phyloP scores from a whole-genome alignment of 2,329 filamentous ascomycete species.

The Orbilia blumenaviensis region DNA sequence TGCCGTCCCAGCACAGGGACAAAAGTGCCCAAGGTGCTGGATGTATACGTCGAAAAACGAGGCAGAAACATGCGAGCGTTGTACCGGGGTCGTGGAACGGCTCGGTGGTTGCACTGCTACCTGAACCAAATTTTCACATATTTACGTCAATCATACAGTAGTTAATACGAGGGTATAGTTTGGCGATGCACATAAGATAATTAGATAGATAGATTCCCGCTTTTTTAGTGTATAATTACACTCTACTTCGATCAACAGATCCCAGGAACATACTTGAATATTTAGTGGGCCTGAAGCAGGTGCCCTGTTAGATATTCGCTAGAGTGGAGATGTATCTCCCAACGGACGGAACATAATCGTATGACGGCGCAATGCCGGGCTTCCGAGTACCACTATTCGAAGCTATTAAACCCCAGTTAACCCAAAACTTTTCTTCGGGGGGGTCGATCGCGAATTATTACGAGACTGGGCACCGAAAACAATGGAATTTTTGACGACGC shows the following conservation, averaged over 20 bases:
- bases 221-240: neutral
- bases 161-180: neutral
- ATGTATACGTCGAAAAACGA: constrained; percentile 76
- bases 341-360: no score
- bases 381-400: no score
- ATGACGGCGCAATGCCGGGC: no score
- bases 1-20: constrained; percentile 63
- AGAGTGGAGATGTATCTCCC: no score
- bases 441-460: no score
- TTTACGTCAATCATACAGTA: neutral
- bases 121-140: neutral
- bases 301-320: no score
- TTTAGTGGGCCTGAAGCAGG: no score
- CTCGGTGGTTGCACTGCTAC: neutral
- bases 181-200: neutral
- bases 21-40: constrained; percentile 92
- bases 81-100: constrained; percentile 70
- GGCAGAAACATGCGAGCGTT: constrained; percentile 76
- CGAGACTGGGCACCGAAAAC: no score
- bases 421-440: no score
- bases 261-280: no score
- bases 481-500: no score
- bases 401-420: no score
- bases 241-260: neutral
- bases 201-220: neutral